phyloP scores from a whole-genome alignment of 768 basidiomycete genomes.

The Dentipellis sp. region DNA sequence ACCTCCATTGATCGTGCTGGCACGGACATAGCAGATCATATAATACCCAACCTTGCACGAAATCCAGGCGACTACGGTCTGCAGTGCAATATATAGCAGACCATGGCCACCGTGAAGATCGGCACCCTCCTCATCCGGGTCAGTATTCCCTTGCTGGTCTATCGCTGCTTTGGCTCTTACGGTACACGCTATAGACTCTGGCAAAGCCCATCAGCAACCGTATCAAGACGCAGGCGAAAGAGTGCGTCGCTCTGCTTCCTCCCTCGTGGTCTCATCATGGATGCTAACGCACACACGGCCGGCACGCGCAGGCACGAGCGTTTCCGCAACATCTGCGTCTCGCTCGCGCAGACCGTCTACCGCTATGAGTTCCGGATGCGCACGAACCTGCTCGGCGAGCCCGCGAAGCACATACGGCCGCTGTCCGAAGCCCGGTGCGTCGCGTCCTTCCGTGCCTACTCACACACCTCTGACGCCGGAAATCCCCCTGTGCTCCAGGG shows the following conservation, averaged over 20 bases:
- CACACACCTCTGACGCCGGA: not conserved
- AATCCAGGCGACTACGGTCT: too few species aligned
- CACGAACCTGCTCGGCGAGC: slow-evolving; percentile 70
- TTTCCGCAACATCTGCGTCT: slow-evolving; percentile 63
- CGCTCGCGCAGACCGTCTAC: slow-evolving; percentile 71
- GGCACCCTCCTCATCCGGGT: slow-evolving; percentile 69
- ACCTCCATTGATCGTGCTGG: too few species aligned
- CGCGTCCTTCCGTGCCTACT: not conserved
- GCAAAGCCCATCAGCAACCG: slow-evolving; percentile 72
- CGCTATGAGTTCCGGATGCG: slow-evolving; percentile 63
- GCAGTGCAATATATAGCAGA: not conserved
- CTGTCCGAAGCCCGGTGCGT: slow-evolving; percentile 67
- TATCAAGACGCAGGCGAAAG: slow-evolving; percentile 61
- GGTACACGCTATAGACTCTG: slow-evolving; percentile 43
- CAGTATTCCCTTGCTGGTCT: slow-evolving; percentile 21
- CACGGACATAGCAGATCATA: too few species aligned
- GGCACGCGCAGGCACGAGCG: slow-evolving; percentile 46
- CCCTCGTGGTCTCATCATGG: not conserved
- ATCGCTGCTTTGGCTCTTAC: too few species aligned
- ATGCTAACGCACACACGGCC: not conserved
- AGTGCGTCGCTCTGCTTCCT: slow-evolving; percentile 34
- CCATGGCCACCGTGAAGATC: slow-evolving; percentile 68
- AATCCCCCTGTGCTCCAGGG: slow-evolving; percentile 30
- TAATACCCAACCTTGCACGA: too few species aligned
- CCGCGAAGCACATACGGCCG: slow-evolving; percentile 61